These are phyloP conservation scores for Fomitopsis betulina DNA, from an alignment of 1,284 basidiomycete species.

Conservation along the genomic window DNA sequence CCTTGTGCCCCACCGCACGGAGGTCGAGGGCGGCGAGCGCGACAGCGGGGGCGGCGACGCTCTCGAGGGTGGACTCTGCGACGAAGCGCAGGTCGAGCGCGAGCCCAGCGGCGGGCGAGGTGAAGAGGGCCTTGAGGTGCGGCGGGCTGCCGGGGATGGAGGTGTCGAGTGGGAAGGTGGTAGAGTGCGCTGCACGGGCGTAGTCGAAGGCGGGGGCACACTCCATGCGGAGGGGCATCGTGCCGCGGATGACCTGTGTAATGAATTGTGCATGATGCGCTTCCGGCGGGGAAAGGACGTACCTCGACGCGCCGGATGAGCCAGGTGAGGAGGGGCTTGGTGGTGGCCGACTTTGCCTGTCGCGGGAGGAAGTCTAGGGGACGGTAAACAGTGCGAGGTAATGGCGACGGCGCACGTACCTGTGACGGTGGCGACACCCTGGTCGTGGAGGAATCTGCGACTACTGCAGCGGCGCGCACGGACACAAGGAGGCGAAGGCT, in stretches of 20 bases:
- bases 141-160: conserved; percentile 14
- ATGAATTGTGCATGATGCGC: no score
- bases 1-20: conserved; percentile 60
- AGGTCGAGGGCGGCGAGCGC: conserved; percentile 60
- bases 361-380: conserved; percentile 72
- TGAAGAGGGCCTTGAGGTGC: conserved; percentile 69
- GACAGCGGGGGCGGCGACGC: conserved; percentile 46
- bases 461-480: no score
- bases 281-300: conserved; percentile 1
- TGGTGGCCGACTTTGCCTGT: conserved; percentile 39
- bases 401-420: conserved; percentile 33
- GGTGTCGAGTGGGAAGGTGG: conserved; percentile 39
- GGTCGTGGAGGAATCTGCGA: conserved; percentile 69
- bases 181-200: conserved; percentile 69
- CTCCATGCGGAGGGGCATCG: conserved; percentile 72
- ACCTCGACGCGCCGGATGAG: conserved; percentile 83
- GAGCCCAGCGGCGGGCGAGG: conserved; percentile 44
- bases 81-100: conserved; percentile 76
- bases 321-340: conserved; percentile 78
- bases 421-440: conserved; percentile 76
- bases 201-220: conserved; percentile 95
- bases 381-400: background rate
- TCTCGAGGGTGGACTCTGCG: conserved; percentile 47
- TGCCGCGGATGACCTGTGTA: conserved; percentile 68
- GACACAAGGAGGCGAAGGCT: background rate